Base-by-base conservation (phyloP, 1,284 basidiomycete genomes). In the Puccinia coronata region DNA sequence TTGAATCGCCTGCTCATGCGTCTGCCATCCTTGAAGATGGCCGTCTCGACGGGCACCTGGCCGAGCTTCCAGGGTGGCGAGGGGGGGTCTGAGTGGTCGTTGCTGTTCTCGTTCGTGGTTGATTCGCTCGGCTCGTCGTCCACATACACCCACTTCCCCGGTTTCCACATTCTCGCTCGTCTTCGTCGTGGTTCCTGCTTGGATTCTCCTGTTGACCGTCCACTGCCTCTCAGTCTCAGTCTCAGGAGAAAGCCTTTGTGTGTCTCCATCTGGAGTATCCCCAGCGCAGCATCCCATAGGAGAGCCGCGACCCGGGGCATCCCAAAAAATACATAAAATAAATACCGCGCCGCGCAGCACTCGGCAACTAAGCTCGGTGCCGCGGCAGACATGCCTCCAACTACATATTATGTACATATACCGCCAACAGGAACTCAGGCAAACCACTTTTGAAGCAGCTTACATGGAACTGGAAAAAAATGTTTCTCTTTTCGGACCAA, bases 21-120 rank as follows among this genome's bases (percentile, higher is more conserved):
- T 59, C 78, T 71, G 25, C 78, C 78, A 36, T 80, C 69, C 31
- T 72, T 80, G 43, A 72, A 80, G 53, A 63, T 70, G 39, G 69
- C 51, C 41, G 78, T 72, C 57, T 80, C 69, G 14, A 80, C n/a
- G 47, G 78, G 78, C 18, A 79, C 63, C 53, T 57, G 63, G 28
- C 41, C 53, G 20, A 65, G 39, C 49, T 80, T 80, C 78, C 78
- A 80, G 43, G 78, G 78, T 63, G 78, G 78, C 36, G 78, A 80
- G 14, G 75, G 55, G 34, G 75, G 75, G 31, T 47, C 43, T n/a
- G 77, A 79, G 31, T 51, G 23, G 2, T 47, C 43, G 41, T 39
- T 2, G 23, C 16, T 23, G 23, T 41, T 41, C 28, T 80, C 69
- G 41, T 25, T 31, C 23, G 65, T 28, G 51, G 20, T 57, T 25